Base-by-base conservation (phyloP, 2,329 filamentous ascomycete species). In the Colletotrichum brevisporum region DNA sequence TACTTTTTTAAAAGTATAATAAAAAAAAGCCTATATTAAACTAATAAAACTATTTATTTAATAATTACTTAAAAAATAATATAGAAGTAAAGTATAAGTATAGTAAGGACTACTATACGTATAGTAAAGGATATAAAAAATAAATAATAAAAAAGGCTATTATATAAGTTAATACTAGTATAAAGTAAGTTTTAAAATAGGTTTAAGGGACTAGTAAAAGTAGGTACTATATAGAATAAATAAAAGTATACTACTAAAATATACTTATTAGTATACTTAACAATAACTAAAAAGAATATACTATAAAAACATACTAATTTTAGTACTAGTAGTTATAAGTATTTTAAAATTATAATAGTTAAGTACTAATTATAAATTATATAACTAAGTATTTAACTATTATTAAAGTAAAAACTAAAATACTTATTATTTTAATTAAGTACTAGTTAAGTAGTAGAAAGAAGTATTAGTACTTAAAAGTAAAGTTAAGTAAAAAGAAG, bases 311-410 rank as follows among this genome's bases (percentile, higher is more conserved):
- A 26, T 26, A 5, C 13, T 63, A 5, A 55, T 63, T 6, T 48
- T 41, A 13, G 26, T 9, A 3, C 15, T 63, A 5, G 24, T 43
- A 2, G 43, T 63, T 1, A 55, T 55, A n/a, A 60, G 63, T 6
- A 53, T 73, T 24, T 12, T 31, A 0, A 55, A 67, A 5, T n/a
- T 66, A 72, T 12, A 56, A 69, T 13, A 56, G 64, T 2, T 72
- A 45, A 59, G 36, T 67, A 0, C 5, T 52, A 0, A 56, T 50
- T 4, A 21, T 24, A 1, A 56, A 73, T 39, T 73, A 73, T 15
- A 73, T 54, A 43, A 58, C 45, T 2, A 57, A 67, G 9, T 72
- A 70, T 47, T 73, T 63, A 16, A 71, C 54, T 13, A 52, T 74
- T 8, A 71, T 73, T 27, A 73, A 73, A 50, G 63, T 71, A 2